These are phyloP conservation scores for Leccinum ochraceum DNA, from an alignment of 768 basidiomycete genomes.

Conservation along the genomic window DNA sequence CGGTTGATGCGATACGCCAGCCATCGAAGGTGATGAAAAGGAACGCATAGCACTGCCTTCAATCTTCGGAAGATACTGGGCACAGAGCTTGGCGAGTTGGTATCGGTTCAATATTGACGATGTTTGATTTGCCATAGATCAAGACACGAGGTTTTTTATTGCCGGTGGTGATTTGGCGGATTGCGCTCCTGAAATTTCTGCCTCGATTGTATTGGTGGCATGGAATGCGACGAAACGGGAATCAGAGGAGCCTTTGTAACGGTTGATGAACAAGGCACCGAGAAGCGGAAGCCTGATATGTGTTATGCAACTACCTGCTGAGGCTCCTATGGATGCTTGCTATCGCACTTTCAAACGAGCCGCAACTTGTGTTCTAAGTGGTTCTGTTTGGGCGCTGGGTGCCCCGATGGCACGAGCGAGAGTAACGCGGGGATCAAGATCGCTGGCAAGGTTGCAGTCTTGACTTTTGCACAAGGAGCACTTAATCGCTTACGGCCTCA, in stretches of 20 bases:
- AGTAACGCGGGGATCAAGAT: conserved; percentile 19
- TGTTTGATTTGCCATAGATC: no score
- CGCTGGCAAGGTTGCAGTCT: conserved; percentile 7
- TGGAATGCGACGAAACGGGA: conserved; percentile 44
- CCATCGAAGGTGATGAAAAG: no score
- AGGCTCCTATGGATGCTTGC: conserved; percentile 66
- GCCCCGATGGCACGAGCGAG: conserved; percentile 15
- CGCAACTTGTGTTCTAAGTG: no score
- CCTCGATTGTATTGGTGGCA: conserved; percentile 40
- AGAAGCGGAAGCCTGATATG: conserved; percentile 19
- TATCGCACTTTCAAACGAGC: conserved; percentile 57
- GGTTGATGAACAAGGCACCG: conserved; percentile 49
- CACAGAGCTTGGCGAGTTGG: no score
- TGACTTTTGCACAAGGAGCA: not conserved
- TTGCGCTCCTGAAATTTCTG: conserved; percentile 62
- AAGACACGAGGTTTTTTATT: conserved; percentile 25
- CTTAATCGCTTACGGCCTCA: conserved; percentile 15
- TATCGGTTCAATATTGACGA: no score
- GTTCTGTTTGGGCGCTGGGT: no score
- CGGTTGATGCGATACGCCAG: no score
- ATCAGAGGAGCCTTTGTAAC: conserved; percentile 42
- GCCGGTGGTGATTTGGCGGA: conserved; percentile 73
- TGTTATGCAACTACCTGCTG: conserved; percentile 57
- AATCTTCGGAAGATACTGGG: no score
- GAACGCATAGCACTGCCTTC: no score